Evolutionary conservation across 2,329 filamentous ascomycete species (phyloP), one percentile per base, ranked within the genome.

Genomic region (Westerdykella ornata): DNA sequence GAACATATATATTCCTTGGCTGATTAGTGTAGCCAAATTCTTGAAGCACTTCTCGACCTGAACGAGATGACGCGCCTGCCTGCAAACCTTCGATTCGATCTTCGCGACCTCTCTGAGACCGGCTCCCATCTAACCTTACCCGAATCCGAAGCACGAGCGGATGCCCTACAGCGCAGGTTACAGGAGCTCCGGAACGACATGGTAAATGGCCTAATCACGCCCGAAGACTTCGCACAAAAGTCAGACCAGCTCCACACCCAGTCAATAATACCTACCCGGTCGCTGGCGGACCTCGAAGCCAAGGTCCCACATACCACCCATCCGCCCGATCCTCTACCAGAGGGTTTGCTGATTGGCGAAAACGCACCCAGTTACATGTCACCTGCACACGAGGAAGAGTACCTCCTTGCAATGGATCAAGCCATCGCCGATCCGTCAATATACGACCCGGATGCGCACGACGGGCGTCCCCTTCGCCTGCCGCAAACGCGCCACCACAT

Each of bases 21-120:
- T 37, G 9, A 56, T 35, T 29, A 12, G 14, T 14, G 17, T 56
- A 96, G 89, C 66, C 88, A 89, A 65, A 71, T 97, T 26, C 78
- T 96, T 40, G 90, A 97, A 55, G 71, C 96, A 9, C 78, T 97
- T 26, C 75, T 94, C 47, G 89, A 96, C 59, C 77, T 96, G 69
- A 98, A 98, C 69, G 81, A 85, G 38, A 85, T 81, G 33, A 73
- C 83, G 15, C 85, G 92, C 62, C 81, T 97, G 34, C 81, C 87
- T 9, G 72, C 80, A 19, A 76, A 82, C 43, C 80, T 84, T 56
- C 84, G 85, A 54, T 83, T 88, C 68, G 82, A 90, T 57, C 70
- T 96, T 43, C 58, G 66, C 39, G 59, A 64, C 8, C 60, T 63
- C 71, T 66, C 63, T 30, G 53, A 59, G 18, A 53, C 53, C 32